Evolutionary conservation across 805 yeast genomes (phyloP).

Genomic region (Hanseniaspora valbyensis): DNA sequence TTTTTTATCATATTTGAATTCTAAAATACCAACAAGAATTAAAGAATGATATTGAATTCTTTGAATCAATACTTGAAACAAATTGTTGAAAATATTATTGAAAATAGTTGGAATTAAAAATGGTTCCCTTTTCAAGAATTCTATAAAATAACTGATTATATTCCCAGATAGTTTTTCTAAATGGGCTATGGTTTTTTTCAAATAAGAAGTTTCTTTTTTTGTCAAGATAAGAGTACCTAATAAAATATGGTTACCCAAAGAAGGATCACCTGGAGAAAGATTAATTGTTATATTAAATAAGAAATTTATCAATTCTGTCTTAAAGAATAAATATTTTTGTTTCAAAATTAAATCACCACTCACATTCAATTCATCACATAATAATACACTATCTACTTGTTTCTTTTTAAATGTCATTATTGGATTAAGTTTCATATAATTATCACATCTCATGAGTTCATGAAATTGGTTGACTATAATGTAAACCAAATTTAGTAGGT

Average conservation of each 20-base stretch:
- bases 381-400: neutral
- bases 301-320: slow-evolving; percentile 1
- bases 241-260: slow-evolving; percentile 7
- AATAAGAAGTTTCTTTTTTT: neutral
- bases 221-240: slow-evolving; percentile 11
- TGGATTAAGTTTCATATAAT: slow-evolving; percentile 5
- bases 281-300: slow-evolving; percentile 7
- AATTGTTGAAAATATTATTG: slow-evolving; percentile 39
- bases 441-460: slow-evolving; percentile 9
- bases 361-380: slow-evolving; percentile 12
- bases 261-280: slow-evolving; percentile 10
- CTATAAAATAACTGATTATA: slow-evolving; percentile 8
- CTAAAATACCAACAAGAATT: slow-evolving; percentile 48
- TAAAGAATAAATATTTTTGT: slow-evolving; percentile 2
- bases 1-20: slow-evolving; percentile 49
- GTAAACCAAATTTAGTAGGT: slow-evolving; percentile 3
- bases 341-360: slow-evolving; percentile 10
- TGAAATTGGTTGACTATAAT: slow-evolving; percentile 11
- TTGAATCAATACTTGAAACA: slow-evolving; percentile 22
- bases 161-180: slow-evolving; percentile 12
- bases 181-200: neutral
- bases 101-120: slow-evolving; percentile 46
- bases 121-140: slow-evolving; percentile 35
- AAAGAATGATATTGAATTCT: slow-evolving; percentile 51
- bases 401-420: slow-evolving; percentile 5